Evolutionary conservation across 768 basidiomycete genomes (phyloP).

Genomic region (Epithele typhae): DNA sequence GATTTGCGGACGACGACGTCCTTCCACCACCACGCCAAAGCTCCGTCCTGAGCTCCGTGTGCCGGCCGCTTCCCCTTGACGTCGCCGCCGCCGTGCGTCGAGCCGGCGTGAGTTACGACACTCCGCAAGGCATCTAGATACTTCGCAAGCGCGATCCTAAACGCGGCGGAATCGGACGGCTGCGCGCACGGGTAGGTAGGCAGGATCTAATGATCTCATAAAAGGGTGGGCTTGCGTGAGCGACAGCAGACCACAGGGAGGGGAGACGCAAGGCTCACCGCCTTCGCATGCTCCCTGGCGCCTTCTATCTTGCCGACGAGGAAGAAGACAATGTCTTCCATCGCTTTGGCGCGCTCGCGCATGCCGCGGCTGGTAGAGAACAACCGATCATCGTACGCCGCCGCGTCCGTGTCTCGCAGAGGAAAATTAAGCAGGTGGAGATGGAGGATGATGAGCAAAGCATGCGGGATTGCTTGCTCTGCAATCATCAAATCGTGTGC

Average conservation of each 20-base stretch:
- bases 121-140: constrained; percentile 47
- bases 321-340: constrained; percentile 52
- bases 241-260: no score
- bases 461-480: constrained; percentile 28
- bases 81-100: constrained; percentile 5
- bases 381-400: constrained; percentile 46
- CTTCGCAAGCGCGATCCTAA: constrained; percentile 46
- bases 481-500: no score
- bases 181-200: constrained; percentile 48
- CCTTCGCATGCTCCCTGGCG: constrained; percentile 24
- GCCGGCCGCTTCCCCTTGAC: constrained; percentile 17
- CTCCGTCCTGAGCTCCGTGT: background rate
- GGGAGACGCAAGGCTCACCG: constrained; percentile 16
- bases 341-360: constrained; percentile 44
- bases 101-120: constrained; percentile 28
- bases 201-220: constrained; percentile 35
- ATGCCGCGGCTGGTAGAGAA: constrained; percentile 43
- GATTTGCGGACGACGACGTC: constrained; percentile 53
- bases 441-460: constrained; percentile 48
- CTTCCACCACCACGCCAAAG: constrained; percentile 49
- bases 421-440: constrained; percentile 51
- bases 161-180: constrained; percentile 49
- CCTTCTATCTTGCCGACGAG: constrained; percentile 42
- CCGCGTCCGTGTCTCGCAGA: constrained; percentile 39
- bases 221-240: background rate